Evolutionary conservation across 2,329 filamentous ascomycete genomes (phyloP).

Genomic region (Phyllosticta ampelicida): DNA sequence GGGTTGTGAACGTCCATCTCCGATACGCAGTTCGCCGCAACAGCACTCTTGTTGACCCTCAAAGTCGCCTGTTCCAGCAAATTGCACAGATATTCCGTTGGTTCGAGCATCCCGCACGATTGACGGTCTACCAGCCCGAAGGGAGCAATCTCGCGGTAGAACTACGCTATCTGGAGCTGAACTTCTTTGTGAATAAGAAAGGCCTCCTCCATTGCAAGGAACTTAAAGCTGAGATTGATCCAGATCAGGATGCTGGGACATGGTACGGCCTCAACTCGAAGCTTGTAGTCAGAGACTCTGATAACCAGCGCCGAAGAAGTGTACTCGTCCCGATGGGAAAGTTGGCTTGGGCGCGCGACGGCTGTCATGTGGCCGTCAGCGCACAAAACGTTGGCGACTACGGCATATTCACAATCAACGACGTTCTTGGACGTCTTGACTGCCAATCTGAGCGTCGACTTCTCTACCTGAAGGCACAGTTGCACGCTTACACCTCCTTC

Average conservation of each 20-base stretch:
- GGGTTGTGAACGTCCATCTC: constrained; percentile 27
- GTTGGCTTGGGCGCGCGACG: constrained; percentile 18
- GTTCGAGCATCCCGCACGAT: constrained; percentile 37
- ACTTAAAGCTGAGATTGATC: constrained; percentile 38
- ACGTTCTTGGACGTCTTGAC: constrained; percentile 43
- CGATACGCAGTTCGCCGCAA: constrained; percentile 19
- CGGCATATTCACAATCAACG: constrained; percentile 43
- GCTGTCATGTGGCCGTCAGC: constrained; percentile 35
- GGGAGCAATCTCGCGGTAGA: constrained; percentile 33
- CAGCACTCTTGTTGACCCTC: constrained; percentile 39
- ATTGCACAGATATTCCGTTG: constrained; percentile 37
- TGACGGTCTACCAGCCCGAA: constrained; percentile 39
- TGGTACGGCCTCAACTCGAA: constrained; percentile 50
- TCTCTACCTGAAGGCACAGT: constrained; percentile 45
- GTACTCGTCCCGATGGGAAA: constrained; percentile 45
- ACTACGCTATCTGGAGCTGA: constrained; percentile 42
- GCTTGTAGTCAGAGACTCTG: constrained; percentile 42
- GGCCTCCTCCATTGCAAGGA: constrained; percentile 39
- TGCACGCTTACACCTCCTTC: constrained; percentile 53
- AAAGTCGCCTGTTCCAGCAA: constrained; percentile 29
- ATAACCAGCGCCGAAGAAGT: constrained; percentile 34
- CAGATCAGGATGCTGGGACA: constrained; percentile 47
- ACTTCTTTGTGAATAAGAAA: constrained; percentile 39
- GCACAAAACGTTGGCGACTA: constrained; percentile 32
- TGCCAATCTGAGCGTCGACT: constrained; percentile 47